Evolutionary conservation across 345 rosid genomes (phyloP).

Genomic region (Populus euphratica): DNA sequence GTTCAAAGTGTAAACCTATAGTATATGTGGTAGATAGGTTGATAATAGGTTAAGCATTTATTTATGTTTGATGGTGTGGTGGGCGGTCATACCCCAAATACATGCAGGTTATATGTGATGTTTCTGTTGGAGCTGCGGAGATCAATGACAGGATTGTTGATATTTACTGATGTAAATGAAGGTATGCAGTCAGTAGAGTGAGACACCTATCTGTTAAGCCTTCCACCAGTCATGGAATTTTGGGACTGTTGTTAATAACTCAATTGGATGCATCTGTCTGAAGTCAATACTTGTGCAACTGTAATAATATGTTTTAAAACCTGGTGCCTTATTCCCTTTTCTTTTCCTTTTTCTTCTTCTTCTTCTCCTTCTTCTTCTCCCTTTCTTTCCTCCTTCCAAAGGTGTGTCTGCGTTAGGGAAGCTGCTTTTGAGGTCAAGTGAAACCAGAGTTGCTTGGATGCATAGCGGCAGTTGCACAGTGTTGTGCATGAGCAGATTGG

Average conservation of each 20-base stretch:
- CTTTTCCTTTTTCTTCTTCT: not conserved
- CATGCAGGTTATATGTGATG: slow-evolving; percentile 46
- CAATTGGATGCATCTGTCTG: slow-evolving; percentile 4
- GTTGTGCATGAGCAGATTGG: slow-evolving; percentile 34
- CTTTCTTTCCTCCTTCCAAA: slow-evolving; percentile 7
- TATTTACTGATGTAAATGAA: slow-evolving; percentile 28
- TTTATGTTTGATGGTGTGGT: slow-evolving; percentile 35
- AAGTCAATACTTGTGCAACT: not conserved
- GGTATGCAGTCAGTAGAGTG: slow-evolving; percentile 45
- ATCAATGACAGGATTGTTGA: slow-evolving; percentile 41
- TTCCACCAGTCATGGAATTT: slow-evolving; percentile 9
- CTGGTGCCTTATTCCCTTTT: slow-evolving; percentile 8
- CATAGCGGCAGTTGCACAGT: slow-evolving; percentile 18
- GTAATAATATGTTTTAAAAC: not conserved
- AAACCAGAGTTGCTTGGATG: slow-evolving; percentile 22
- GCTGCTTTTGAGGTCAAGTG: slow-evolving; percentile 26
- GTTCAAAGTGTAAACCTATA: slow-evolving; percentile 9
- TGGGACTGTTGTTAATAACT: slow-evolving; percentile 18
- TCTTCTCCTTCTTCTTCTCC: not conserved
- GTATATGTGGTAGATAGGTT: slow-evolving; percentile 18
- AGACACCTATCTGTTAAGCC: slow-evolving; percentile 23
- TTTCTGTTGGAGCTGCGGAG: slow-evolving; percentile 38
- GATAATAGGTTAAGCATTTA: slow-evolving; percentile 23
- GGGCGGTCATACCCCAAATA: slow-evolving; percentile 42
- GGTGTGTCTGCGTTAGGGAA: slow-evolving; percentile 23